Base-by-base conservation (phyloP, 495 filamentous ascomycete genomes). In the Aspergillus olivimuriae region DNA sequence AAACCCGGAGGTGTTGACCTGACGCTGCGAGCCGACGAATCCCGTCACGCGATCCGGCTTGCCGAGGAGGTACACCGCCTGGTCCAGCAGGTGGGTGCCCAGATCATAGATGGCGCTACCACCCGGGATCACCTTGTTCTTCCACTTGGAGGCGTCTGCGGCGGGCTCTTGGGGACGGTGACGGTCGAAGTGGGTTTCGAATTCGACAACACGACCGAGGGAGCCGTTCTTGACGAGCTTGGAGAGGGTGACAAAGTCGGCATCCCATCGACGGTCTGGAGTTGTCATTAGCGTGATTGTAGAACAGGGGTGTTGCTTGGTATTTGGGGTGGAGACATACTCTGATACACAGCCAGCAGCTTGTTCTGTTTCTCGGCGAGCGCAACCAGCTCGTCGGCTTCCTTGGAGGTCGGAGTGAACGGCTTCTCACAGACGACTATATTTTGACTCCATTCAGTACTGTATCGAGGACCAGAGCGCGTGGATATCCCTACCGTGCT, bases 341-440 rank as follows among this genome's bases (percentile, higher is more conserved):
- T 95, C 67, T 95, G 88, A 63, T 89, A 95, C 16, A 95, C 86
- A 34, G 84, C 86, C 24, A 95, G 61, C 34, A 81, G 54, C 44
- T 72, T 79, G 31, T 76, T 70, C 35, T 74, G 66, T 53, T 79
- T 70, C 46, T 76, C 65, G 1, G 90, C 80, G 10, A 92, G 63
- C 4, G 60, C 65, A 39, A 85, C 70, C 2, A 96, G 77, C 49
- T 81, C 70, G 30, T 81, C 69, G 8, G 88, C 87, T 65, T 96
- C 83, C 40, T 73, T 61, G 12, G 73, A 66, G 4, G 82, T 86
- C 9, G 84, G 80, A 6, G 86, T 83, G 61, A 95, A 90, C 0
- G 90, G 90, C 66, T 96, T 96, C 66, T 95, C 90, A 31, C 88
- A 81, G 19, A 95, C 72, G 17, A 94, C 73, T 74, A 34, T 35